Evolutionary conservation across 352 stramenopile species (phyloP), one percentile per base, ranked within the genome.

Genomic region (Pythium chondricola): DNA sequence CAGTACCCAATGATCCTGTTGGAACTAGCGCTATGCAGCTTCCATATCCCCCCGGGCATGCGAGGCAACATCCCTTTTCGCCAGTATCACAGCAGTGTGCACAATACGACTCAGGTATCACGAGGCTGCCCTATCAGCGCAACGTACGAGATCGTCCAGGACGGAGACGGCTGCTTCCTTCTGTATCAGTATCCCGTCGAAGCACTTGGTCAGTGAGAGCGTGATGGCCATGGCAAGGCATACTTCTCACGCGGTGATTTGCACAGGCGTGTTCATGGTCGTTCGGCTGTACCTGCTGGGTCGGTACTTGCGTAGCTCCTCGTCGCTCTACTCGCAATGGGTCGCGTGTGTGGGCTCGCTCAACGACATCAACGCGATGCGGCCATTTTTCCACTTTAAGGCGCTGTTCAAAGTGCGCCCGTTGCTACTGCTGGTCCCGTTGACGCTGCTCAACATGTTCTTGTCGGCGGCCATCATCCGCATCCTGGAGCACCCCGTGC

Each of bases 331-430:
- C 63, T 89, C 77, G 13, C 77, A 83, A 30, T 89, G 77, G 77
- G 77, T 85, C 32, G 72, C 74, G 13, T 82, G 87, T 11, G 64
- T 89, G 26, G 77, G 77, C 0, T 74, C 74, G 11, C 50, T 89
- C 20, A 85, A 89, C 41, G 76, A 84, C n/a, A 67, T 89, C 46
- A 80, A 89, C 41, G 66, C 74, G 7, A 83, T 87, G 74, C 65
- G 59, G n/a, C 77, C 77, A 6, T 84, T 83, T 40, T 89, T 89
- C 40, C 77, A 89, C 49, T 89, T 89, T 52, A 86, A 87, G 33
- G 69, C 74, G 27, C 69, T 89, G 17, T 89, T 89, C 58, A 87
- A 83, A 54, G 71, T 83, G 31, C 63, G 63, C 7, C 77, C 77
- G 24, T 57, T 86, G 29, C 67, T 74, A 14, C 52, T 89, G 7